A percentile compares a stretch with the other conserved stretches of the same genome.
phyloP scores from a whole-genome alignment of 1,284 basidiomycete genomes.

The Golubevia sp. region DNA sequence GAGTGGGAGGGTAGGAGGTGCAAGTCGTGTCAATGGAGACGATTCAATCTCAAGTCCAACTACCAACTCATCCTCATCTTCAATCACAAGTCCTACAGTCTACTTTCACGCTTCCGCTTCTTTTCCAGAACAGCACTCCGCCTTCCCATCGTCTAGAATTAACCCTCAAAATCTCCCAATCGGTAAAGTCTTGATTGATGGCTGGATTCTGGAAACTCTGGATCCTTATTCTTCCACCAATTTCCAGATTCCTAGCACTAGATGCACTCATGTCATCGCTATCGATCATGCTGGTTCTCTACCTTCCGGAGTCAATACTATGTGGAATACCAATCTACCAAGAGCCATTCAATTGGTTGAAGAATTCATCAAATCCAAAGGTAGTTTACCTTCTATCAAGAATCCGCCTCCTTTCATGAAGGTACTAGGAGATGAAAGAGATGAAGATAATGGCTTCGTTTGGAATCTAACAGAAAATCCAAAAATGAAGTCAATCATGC shows the following conservation, averaged over 20 bases:
- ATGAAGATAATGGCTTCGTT: conserved; percentile 27
- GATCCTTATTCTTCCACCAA: conserved; percentile 96
- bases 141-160: conserved; percentile 71
- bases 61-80: conserved; percentile 63
- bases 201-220: conserved; percentile 94
- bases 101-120: conserved; percentile 63
- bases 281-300: conserved; percentile 87
- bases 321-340: conserved; percentile 72
- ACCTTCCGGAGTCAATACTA: conserved; percentile 82
- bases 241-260: conserved; percentile 90
- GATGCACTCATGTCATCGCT: conserved; percentile 83
- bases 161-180: conserved; percentile 77
- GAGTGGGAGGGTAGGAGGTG: too few species aligned
- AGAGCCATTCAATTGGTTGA: conserved; percentile 57
- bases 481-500: background rate
- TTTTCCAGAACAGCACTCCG: conserved; percentile 74
- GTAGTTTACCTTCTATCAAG: conserved; percentile 33
- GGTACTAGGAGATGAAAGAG: conserved; percentile 49
- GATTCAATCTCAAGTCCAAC: conserved; percentile 69
- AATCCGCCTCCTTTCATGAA: conserved; percentile 39
- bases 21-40: conserved; percentile 20
- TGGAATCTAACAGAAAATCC: conserved; percentile 12
- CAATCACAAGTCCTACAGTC: conserved; percentile 63
- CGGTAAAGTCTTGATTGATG: conserved; percentile 84
- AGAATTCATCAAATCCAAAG: conserved; percentile 43